Percentiles rank a stretch among this genome's conserved stretches.
Conservation (phyloP, 1,139 yeast species). For the Debaryomyces fabryi region DNA sequence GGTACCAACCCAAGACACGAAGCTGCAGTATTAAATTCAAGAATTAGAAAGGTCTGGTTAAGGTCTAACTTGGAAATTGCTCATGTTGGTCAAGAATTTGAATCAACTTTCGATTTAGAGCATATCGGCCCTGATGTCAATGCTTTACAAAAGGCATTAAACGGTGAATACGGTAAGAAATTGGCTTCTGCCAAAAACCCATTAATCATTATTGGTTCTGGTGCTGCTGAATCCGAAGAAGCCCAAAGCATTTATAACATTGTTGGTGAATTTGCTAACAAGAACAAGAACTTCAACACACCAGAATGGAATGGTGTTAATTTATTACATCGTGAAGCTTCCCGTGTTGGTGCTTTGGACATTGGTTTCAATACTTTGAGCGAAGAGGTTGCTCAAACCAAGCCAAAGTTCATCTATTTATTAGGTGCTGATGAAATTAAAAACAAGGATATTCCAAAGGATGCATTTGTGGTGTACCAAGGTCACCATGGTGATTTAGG, state of each 20-base stretch:
- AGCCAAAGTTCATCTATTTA: slow-evolving; percentile 77
- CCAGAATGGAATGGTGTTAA: slow-evolving; percentile 84
- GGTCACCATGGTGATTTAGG: slow-evolving; percentile 94
- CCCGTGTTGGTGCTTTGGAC: slow-evolving; percentile 85
- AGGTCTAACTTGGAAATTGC: slow-evolving; percentile 66
- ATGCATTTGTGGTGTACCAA: slow-evolving; percentile 87
- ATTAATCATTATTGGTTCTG: slow-evolving; percentile 80
- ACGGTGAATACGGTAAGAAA: slow-evolving; percentile 71
- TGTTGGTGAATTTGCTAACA: slow-evolving; percentile 64
- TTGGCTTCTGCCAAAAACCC: slow-evolving; percentile 72
- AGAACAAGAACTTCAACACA: slow-evolving; percentile 63
- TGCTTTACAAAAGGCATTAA: slow-evolving; percentile 61
- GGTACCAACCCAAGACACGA: slow-evolving; percentile 92
- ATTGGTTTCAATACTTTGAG: slow-evolving; percentile 71
- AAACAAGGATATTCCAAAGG: slow-evolving; percentile 72
- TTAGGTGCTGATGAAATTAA: slow-evolving; percentile 84
- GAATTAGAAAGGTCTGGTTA: slow-evolving; percentile 85
- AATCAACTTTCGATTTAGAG: slow-evolving; percentile 70
- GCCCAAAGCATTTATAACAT: slow-evolving; percentile 62
- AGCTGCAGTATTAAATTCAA: slow-evolving; percentile 85
- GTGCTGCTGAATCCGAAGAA: slow-evolving; percentile 71
- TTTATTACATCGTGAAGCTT: slow-evolving; percentile 82
- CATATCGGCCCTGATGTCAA: slow-evolving; percentile 65
- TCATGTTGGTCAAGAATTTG: slow-evolving; percentile 76
- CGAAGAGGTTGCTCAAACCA: slow-evolving; percentile 48